Conservation (phyloP, 2,329 filamentous ascomycete species). For the Xylaria sp. region DNA sequence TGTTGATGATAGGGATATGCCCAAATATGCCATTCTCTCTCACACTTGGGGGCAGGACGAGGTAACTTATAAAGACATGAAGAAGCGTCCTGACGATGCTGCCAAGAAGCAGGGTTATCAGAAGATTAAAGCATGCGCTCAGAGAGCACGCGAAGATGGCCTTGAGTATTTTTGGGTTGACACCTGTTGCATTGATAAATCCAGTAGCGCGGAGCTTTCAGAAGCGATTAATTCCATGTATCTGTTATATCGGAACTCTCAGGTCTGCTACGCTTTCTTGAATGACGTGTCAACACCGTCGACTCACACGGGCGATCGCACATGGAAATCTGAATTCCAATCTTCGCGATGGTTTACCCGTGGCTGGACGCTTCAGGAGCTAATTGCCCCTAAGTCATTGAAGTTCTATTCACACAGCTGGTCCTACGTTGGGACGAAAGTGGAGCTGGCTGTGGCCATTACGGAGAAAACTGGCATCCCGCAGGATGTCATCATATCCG, state of each 20-base stretch:
- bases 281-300: neutral
- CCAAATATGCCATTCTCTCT: conserved; percentile 4
- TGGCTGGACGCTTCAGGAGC: neutral
- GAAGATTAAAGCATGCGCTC: neutral
- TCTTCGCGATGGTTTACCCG: neutral
- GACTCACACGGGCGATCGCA: neutral
- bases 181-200: conserved; percentile 7
- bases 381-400: neutral
- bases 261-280: neutral
- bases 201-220: neutral
- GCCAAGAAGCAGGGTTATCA: neutral
- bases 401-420: neutral
- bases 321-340: neutral
- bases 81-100: neutral
- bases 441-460: neutral
- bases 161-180: neutral
- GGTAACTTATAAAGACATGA: neutral
- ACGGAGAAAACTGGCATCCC: neutral
- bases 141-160: neutral
- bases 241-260: neutral
- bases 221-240: neutral
- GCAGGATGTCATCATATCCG: too few species aligned
- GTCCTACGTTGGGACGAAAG: neutral
- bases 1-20: too few species aligned
- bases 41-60: conserved; percentile 3